Percentiles rank a stretch among this genome's conserved stretches.
phyloP scores from a whole-genome alignment of 2,329 filamentous ascomycete genomes.

The Cephalotrichum gorgonifer region DNA sequence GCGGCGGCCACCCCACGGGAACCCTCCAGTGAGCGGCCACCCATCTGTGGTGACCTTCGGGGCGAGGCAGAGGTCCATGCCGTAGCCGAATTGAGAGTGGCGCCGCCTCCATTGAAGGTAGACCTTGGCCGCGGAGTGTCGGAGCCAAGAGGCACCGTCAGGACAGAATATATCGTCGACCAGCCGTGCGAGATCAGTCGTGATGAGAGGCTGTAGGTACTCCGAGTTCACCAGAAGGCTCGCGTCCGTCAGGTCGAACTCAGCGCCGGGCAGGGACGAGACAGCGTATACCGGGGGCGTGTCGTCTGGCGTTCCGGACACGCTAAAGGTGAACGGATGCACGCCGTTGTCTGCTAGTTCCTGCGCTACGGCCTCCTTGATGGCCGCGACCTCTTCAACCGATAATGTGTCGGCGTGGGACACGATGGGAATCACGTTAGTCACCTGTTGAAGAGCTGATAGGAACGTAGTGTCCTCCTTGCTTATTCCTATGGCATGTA shows the following conservation, averaged over 20 bases:
- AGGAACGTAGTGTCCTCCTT: constrained; percentile 58
- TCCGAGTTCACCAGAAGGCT: constrained; percentile 88
- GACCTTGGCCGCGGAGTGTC: constrained; percentile 75
- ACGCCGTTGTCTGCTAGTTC: constrained; percentile 49
- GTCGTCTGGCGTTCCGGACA: background rate
- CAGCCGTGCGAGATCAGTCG: constrained; percentile 62
- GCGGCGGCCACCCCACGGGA: background rate
- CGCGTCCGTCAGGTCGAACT: constrained; percentile 81
- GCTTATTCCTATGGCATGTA: background rate
- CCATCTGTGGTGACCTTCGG: background rate
- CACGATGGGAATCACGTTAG: constrained; percentile 78
- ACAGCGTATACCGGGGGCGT: constrained; percentile 54
- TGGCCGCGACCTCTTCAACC: constrained; percentile 39
- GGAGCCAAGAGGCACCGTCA: constrained; percentile 69
- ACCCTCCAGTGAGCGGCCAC: background rate
- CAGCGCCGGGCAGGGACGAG: constrained; percentile 42
- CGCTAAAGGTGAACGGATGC: constrained; percentile 53
- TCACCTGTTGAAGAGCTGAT: constrained; percentile 56
- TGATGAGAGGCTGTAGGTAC: constrained; percentile 70
- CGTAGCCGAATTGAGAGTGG: constrained; percentile 3
- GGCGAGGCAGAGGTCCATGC: constrained; percentile 3
- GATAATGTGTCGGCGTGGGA: constrained; percentile 64
- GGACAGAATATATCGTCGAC: constrained; percentile 68
- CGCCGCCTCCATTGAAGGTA: constrained; percentile 53
- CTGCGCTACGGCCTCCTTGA: constrained; percentile 49